phyloP scores from a whole-genome alignment of 208 protist species.

The Wallacemonas sp. region DNA sequence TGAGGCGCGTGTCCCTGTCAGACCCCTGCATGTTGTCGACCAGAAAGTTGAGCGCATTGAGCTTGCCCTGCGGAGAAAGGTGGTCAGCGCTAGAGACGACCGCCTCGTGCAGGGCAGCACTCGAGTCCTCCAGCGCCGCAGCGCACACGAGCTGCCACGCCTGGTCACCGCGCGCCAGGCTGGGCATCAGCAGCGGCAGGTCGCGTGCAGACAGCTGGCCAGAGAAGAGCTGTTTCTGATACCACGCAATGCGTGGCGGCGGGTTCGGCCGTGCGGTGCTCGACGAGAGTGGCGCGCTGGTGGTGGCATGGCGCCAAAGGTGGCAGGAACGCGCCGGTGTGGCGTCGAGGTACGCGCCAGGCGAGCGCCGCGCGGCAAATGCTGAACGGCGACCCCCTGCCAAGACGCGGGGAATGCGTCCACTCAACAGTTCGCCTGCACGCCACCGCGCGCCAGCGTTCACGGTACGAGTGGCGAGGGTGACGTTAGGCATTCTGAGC shows the following conservation, averaged over 20 bases:
- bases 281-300: slow-evolving; percentile 8
- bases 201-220: neutral
- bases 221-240: neutral
- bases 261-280: neutral
- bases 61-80: neutral
- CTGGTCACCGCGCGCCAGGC: neutral
- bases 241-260: neutral
- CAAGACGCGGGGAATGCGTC: no score
- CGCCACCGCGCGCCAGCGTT: no score
- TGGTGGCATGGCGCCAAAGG: slow-evolving; percentile 22
- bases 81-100: neutral
- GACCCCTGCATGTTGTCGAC: neutral
- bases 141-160: slow-evolving; percentile 9
- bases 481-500: no score
- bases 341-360: no score
- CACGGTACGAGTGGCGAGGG: no score
- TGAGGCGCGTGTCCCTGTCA: neutral
- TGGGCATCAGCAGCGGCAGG: neutral
- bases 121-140: neutral
- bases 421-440: no score
- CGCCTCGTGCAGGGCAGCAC: neutral
- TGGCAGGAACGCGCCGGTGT: slow-evolving; percentile 7
- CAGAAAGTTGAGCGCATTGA: neutral
- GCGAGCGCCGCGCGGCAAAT: no score
- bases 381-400: no score